Conservation (phyloP, 148 eudicot species). For the Camellia sinensis region DNA sequence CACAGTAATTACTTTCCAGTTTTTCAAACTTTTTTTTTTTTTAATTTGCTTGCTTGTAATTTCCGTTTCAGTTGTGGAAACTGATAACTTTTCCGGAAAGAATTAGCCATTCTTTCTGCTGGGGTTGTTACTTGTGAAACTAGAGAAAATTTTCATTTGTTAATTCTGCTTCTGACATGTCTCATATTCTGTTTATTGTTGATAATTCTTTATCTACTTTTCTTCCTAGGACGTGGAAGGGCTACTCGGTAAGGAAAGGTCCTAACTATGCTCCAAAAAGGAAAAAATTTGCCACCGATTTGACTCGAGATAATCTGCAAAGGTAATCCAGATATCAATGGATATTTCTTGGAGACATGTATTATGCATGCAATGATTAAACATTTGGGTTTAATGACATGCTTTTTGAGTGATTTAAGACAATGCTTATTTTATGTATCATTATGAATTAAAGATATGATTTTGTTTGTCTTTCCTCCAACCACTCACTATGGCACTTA, state of each 20-base stretch:
- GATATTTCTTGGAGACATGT: background rate
- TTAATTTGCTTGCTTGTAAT: background rate
- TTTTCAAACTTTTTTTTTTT: background rate
- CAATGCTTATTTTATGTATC: background rate
- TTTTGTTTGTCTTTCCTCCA: background rate
- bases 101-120: background rate
- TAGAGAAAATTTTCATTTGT: background rate
- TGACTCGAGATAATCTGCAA: constrained; percentile 80
- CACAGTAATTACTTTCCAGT: no score
- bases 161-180: constrained; percentile 1
- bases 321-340: constrained; percentile 42
- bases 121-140: background rate
- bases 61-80: background rate
- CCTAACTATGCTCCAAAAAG: constrained; percentile 87
- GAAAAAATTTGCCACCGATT: constrained; percentile 81
- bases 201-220: constrained; percentile 7
- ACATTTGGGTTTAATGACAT: background rate
- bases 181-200: background rate
- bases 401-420: background rate
- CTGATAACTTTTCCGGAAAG: background rate
- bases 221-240: constrained; percentile 76
- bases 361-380: background rate
- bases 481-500: background rate
- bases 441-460: background rate
- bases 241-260: constrained; percentile 73